Evolutionary conservation across 2,329 filamentous ascomycete genomes (phyloP), one percentile per base, ranked within the genome.

Genomic region (Aspergillus texensis): DNA sequence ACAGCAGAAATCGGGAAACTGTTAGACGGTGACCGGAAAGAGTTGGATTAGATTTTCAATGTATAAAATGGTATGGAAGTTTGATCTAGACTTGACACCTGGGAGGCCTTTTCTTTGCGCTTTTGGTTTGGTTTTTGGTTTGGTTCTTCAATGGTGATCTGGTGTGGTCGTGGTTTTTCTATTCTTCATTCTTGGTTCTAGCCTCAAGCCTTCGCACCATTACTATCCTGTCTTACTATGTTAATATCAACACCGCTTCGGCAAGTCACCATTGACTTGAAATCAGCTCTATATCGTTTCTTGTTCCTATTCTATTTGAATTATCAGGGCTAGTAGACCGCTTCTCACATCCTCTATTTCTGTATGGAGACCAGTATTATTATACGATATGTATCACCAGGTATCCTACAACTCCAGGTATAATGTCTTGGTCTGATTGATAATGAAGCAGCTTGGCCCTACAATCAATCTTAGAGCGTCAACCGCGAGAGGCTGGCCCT

Each of bases 51-150:
- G 58, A 26, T 60, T n/a, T n/a, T 26, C n/a, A 26, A 26, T 59
- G 57, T 39, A 52, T 53, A 59, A 59, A 30, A 59, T n/a, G 28
- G 24, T 36, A 43, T 53, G 58, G 39, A 36, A 24, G 19, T 32
- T 24, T 34, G 30, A 32, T 53, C 14, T 60, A 60, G 46, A 28
- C 30, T 55, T 60, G 30, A 21, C 24, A 60, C 53, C 34, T 41
- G 36, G 45, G 56, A 52, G 58, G 60, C 32, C 54, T 63, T 65
- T 36, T 12, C 39, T 43, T 32, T 50, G 10, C 45, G 19, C 16
- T 53, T 45, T 14, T 60, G 58, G 45, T 55, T 45, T 34, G 46
- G n/a, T 48, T 30, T 45, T 14, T 60, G 58, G 45, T 52, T 45
- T 34, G 46, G n/a, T 48, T 39, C 14, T 26, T n/a, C 16, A 32